phyloP scores from a whole-genome alignment of 495 filamentous ascomycete genomes.

The Xylaria scruposa region DNA sequence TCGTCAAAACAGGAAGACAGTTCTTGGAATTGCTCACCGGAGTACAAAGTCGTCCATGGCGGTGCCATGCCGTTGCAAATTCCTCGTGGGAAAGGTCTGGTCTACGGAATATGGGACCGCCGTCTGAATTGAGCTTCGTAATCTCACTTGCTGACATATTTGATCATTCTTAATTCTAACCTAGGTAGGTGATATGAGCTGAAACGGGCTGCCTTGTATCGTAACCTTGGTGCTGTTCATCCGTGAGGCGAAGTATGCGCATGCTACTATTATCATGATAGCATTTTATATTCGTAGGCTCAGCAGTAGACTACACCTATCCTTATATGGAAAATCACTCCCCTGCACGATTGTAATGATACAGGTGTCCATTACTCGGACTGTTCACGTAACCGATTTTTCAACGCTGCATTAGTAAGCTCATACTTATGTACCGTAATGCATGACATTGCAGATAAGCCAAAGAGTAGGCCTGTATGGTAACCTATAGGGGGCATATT shows the following conservation, averaged over 20 bases:
- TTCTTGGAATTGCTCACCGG: neutral
- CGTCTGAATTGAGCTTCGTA: neutral
- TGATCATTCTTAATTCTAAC: neutral
- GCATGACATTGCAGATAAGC: neutral
- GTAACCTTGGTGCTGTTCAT: neutral
- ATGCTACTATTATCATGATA: neutral
- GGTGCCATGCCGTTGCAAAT: conserved; percentile 21
- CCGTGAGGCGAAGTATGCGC: neutral
- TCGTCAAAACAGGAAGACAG: no score
- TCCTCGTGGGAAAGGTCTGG: conserved; percentile 24
- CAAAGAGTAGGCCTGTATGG: neutral
- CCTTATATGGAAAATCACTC: neutral
- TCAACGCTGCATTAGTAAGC: conserved; percentile 1
- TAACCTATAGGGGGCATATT: neutral
- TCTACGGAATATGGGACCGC: conserved; percentile 24
- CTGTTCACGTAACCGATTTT: neutral
- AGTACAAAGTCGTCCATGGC: conserved; percentile 16
- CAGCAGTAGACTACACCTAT: neutral
- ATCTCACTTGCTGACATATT: neutral
- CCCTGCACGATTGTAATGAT: neutral
- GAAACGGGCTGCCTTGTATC: neutral
- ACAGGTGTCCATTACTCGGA: neutral
- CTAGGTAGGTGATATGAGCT: neutral
- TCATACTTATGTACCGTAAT: neutral
- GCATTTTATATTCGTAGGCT: neutral